Evolutionary conservation across 345 rosid genomes (phyloP).

Genomic region (Anastatica hierochuntica): DNA sequence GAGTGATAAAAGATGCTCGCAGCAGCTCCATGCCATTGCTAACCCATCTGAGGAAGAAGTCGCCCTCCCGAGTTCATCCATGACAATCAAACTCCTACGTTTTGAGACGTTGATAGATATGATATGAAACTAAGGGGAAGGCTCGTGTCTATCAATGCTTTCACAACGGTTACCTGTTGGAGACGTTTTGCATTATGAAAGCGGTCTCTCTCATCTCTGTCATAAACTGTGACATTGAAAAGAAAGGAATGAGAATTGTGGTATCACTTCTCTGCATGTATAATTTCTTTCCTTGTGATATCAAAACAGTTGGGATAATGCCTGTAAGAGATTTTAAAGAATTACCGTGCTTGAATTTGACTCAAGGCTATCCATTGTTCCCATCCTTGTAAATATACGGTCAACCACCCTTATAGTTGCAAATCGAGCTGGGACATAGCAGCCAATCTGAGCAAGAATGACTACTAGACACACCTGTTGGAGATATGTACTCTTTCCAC

Average conservation of each 20-base stretch:
- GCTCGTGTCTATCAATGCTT: not conserved
- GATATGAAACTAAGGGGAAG: not conserved
- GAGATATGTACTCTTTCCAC: conserved; percentile 98
- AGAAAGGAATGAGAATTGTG: not conserved
- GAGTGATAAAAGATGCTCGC: conserved; percentile 70
- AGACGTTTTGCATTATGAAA: conserved; percentile 84
- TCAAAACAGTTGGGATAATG: not conserved
- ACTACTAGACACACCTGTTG: conserved; percentile 89
- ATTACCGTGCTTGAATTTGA: conserved; percentile 91
- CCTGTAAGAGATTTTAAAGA: no score
- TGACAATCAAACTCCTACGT: conserved; percentile 71
- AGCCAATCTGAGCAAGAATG: conserved; percentile 94
- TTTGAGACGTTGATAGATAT: not conserved
- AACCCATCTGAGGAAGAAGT: conserved; percentile 95
- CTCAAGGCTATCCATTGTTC: conserved; percentile 74
- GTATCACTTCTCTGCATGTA: not conserved
- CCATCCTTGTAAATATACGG: conserved; percentile 96
- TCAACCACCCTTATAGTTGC: conserved; percentile 74
- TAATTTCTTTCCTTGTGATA: not conserved
- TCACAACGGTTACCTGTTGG: conserved; percentile 46
- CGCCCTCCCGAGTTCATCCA: conserved; percentile 99
- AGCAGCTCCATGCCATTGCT: conserved; percentile 96
- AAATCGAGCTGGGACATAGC: conserved; percentile 88
- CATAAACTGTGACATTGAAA: conserved; percentile 64
- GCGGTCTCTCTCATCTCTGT: conserved; percentile 99